Conservation (phyloP, 2,329 filamentous ascomycete species). For the Aspergillus brasiliensis region DNA sequence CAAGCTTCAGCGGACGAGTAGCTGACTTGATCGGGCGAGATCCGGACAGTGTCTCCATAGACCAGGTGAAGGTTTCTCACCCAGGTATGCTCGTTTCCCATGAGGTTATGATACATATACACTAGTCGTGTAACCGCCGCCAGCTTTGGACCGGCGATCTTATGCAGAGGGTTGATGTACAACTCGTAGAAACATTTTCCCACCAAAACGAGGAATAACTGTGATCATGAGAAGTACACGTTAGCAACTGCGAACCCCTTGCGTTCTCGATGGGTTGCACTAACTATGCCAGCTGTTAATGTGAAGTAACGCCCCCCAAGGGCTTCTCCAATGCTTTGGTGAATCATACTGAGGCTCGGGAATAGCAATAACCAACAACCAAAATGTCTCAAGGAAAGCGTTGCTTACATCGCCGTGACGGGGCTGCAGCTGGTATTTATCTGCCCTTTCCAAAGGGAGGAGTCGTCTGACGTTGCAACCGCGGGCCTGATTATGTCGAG, state of each 20-base stretch:
- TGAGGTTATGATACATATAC: conserved; percentile 5
- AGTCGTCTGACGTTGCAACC: background rate
- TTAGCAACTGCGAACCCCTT: background rate
- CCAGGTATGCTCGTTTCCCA: conserved; percentile 12
- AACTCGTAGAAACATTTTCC: conserved; percentile 12
- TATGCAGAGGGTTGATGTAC: conserved; percentile 10
- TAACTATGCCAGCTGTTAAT: background rate
- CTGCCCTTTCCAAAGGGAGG: background rate
- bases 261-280: background rate
- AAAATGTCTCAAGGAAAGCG: background rate
- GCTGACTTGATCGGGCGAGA: conserved; percentile 43
- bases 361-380: background rate
- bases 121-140: conserved; percentile 8
- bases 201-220: background rate
- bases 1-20: conserved; percentile 34
- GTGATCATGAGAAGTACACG: background rate
- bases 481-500: background rate
- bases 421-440: background rate
- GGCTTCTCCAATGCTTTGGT: background rate
- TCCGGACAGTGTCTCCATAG: conserved; percentile 40
- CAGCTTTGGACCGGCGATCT: conserved; percentile 11
- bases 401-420: background rate
- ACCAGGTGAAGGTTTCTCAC: conserved; percentile 26
- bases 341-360: background rate
- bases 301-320: background rate